These are phyloP conservation scores for Vitellaria paradoxa DNA, from an alignment of 179 eudicot species.

Conservation along the genomic window DNA sequence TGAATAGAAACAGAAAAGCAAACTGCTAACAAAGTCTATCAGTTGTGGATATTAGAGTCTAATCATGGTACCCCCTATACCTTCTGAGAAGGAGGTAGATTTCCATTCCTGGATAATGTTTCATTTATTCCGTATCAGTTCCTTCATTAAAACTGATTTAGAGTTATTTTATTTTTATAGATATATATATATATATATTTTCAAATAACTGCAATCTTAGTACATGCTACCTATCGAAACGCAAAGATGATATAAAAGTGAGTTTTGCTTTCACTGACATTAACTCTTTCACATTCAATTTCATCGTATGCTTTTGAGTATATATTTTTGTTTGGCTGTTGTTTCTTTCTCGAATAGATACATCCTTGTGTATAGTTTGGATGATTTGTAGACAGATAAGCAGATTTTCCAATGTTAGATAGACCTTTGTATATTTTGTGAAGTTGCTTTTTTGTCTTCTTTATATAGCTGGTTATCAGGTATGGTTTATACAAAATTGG, in stretches of 20 bases:
- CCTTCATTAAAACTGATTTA: slow-evolving; percentile 4
- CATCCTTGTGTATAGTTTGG: background rate
- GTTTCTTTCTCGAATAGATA: background rate
- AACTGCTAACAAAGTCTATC: background rate
- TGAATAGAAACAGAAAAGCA: background rate
- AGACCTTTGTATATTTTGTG: too few species aligned
- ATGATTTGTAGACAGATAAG: too few species aligned
- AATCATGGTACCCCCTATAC: slow-evolving; percentile 3
- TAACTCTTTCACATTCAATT: background rate
- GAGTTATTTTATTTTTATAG: background rate
- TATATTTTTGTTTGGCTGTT: background rate
- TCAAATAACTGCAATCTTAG: background rate
- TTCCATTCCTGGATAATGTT: background rate
- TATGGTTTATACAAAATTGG: too few species aligned
- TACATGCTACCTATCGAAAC: background rate
- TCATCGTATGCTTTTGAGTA: background rate
- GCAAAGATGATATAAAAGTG: background rate
- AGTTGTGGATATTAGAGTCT: background rate
- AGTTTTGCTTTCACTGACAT: background rate
- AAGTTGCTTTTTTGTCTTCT: too few species aligned
- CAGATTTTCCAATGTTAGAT: too few species aligned
- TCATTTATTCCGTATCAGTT: background rate
- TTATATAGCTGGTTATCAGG: too few species aligned
- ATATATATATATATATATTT: too few species aligned
- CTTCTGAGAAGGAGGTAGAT: too few species aligned